Evolutionary conservation across 495 filamentous ascomycete genomes (phyloP).

Genomic region (Lentithecium fluviatile): DNA sequence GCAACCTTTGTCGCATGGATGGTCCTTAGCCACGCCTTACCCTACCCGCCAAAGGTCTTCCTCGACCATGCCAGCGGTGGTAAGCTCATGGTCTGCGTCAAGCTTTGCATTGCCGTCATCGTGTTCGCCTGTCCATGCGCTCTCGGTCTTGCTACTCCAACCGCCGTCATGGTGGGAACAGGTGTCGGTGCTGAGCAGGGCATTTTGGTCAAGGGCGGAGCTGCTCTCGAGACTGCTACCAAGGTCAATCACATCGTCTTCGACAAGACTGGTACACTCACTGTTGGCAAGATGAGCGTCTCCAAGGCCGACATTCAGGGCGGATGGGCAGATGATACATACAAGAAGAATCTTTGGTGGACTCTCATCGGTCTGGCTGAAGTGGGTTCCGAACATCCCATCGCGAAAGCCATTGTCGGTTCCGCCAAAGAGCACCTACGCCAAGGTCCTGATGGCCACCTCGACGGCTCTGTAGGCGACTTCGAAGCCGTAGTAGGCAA

Average conservation of each 20-base stretch:
- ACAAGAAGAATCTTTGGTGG: conserved; percentile 84
- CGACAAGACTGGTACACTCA: conserved; percentile 98
- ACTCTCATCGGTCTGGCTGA: conserved; percentile 88
- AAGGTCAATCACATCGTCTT: conserved; percentile 92
- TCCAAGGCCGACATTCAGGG: conserved; percentile 63
- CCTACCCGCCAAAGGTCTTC: conserved; percentile 85
- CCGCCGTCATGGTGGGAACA: conserved; percentile 98
- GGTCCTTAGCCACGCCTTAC: conserved; percentile 81
- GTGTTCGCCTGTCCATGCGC: conserved; percentile 98
- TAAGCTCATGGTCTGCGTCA: conserved; percentile 91
- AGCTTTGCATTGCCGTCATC: conserved; percentile 97
- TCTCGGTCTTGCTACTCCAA: conserved; percentile 88
- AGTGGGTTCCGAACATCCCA: conserved; percentile 90
- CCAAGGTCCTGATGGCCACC: conserved; percentile 65
- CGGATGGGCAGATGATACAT: conserved; percentile 67
- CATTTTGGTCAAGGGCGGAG: conserved; percentile 94
- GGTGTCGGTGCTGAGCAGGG: conserved; percentile 95
- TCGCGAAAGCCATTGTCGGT: conserved; percentile 77
- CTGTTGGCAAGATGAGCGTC: conserved; percentile 91
- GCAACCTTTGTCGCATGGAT: conserved; percentile 92
- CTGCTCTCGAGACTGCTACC: conserved; percentile 87
- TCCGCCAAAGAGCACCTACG: conserved; percentile 73
- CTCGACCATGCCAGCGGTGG: conserved; percentile 76
- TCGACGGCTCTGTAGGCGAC: conserved; percentile 80
- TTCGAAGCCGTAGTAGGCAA: conserved; percentile 83